Base-by-base conservation (phyloP, 2,329 filamentous ascomycete genomes). In the Diaporthe citriasiana region DNA sequence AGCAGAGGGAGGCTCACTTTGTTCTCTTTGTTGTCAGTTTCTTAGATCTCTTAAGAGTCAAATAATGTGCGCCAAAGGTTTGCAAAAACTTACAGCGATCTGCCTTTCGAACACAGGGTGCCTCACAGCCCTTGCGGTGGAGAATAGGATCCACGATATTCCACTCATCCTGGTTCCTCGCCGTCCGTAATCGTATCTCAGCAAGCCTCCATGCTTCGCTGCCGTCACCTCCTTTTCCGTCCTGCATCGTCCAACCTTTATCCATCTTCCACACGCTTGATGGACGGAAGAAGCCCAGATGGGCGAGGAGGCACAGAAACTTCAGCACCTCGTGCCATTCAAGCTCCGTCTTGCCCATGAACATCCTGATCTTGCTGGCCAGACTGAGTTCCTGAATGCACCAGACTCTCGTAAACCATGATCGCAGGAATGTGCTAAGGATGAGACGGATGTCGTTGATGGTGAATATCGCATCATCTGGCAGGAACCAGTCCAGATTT, bases 191-290 rank as follows among this genome's bases (percentile, higher is more conserved):
- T 15, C 70, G 59, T 2, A 72, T 72, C 47, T 72, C 57, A 33
- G 57, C 70, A 27, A 72, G 70, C 53, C 59, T 55, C 70, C 70
- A 72, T 15, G 70, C 70, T 25, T 72, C 70, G 59, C 70, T 72
- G 7, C 70, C 57, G 33, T 72, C 70, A 22, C 70, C 70, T 10
- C 70, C 70, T 9, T 53, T 72, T 0, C 70, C 70, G 13, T 72
- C 70, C 42, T 51, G 35, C 30, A 33, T 71, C 13, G 69, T 71
- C 69, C 69, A 71, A 12, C 53, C 69, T 10, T 59, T 45, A 15
- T 71, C 69, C 35, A 71, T 57, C 15, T 71, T 71, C 69, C 69
- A 71, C 13, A 57, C 47, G 35, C 56, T 73, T 13, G 70, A 53
- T 8, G 40, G 55, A 38, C 69, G 69, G 53, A 71, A 71, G 69